Percentiles rank a stretch among this genome's conserved stretches.
Conservation (phyloP, 257 asterid species). For the Schizonepeta tenuifolia region DNA sequence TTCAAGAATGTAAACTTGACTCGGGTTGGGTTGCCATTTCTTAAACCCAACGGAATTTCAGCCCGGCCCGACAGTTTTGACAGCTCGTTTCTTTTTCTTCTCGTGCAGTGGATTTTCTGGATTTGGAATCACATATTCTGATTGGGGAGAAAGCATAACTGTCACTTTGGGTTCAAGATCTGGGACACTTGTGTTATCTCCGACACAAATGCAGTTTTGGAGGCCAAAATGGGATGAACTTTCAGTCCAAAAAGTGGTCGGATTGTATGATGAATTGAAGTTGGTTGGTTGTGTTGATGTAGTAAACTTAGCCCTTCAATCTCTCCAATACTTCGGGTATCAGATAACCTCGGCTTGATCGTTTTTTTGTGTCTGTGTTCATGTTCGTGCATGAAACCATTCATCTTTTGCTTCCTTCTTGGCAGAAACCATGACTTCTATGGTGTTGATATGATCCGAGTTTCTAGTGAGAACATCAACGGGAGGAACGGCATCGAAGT, state of each 20-base stretch:
- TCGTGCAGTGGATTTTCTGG: constrained; percentile 85
- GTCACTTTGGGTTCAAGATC: constrained; percentile 58
- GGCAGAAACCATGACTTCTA: constrained; percentile 69
- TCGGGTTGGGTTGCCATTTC: too few relatives aligned
- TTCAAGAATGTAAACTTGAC: background rate
- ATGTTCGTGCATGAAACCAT: background rate
- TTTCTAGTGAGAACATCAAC: constrained; percentile 67
- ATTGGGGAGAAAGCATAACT: constrained; percentile 60
- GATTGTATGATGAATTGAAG: constrained; percentile 45
- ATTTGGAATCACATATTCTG: constrained; percentile 67
- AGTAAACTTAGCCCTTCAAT: constrained; percentile 74
- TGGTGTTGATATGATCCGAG: constrained; percentile 63
- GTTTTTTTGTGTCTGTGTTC: background rate
- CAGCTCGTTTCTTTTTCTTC: constrained; percentile 1
- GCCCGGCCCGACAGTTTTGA: too few relatives aligned
- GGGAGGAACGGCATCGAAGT: constrained; percentile 68
- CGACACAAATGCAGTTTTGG: constrained; percentile 70
- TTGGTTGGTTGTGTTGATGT: constrained; percentile 66
- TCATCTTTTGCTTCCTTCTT: constrained; percentile 23
- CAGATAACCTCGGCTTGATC: background rate
- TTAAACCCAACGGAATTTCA: too few relatives aligned
- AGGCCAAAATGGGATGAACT: constrained; percentile 56
- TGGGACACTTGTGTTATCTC: constrained; percentile 66
- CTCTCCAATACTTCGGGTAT: constrained; percentile 82
- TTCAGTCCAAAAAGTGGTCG: constrained; percentile 39